phyloP scores from a whole-genome alignment of 2,329 filamentous ascomycete genomes.

The Tolypocladium inflatum region DNA sequence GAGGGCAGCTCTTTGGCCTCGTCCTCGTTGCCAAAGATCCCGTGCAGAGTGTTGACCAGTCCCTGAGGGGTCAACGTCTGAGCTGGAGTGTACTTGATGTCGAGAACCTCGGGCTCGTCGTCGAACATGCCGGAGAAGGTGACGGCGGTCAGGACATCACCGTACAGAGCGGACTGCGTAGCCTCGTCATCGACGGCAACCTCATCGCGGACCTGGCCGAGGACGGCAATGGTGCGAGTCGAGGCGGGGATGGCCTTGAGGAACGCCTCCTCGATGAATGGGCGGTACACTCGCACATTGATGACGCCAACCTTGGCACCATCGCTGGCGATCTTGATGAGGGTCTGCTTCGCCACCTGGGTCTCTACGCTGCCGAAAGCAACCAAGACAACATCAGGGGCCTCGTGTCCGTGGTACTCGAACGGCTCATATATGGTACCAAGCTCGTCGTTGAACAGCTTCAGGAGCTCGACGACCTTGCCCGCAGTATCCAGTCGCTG shows the following conservation, averaged over 20 bases:
- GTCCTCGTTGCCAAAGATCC: conserved; percentile 45
- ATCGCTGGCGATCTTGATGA: conserved; percentile 59
- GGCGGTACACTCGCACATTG: conserved; percentile 87
- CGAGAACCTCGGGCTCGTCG: conserved; percentile 55
- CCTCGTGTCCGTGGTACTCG: conserved; percentile 81
- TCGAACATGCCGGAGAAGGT: conserved; percentile 65
- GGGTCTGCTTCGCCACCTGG: conserved; percentile 75
- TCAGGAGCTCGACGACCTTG: conserved; percentile 60
- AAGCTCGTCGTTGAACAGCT: conserved; percentile 78
- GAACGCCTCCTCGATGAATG: conserved; percentile 93
- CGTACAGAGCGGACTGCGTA: conserved; percentile 76
- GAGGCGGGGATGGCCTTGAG: conserved; percentile 69
- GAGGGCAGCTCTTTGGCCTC: conserved; percentile 28
- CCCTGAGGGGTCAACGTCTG: conserved; percentile 46
- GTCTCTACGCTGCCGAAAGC: conserved; percentile 89
- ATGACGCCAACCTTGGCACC: conserved; percentile 77
- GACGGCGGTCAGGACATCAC: conserved; percentile 80
- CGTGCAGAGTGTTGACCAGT: conserved; percentile 40
- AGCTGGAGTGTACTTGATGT: conserved; percentile 81
- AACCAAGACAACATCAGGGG: conserved; percentile 75
- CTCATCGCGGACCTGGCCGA: conserved; percentile 77
- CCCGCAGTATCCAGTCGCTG: conserved; percentile 65
- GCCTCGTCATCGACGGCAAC: conserved; percentile 64
- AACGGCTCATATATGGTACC: conserved; percentile 90
- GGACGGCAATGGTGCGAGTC: conserved; percentile 66